A percentile compares a stretch with the other conserved stretches of the same genome.
These are phyloP conservation scores for Apium graveolens DNA, from an alignment of 129 eudicot genomes.

Conservation along the genomic window DNA sequence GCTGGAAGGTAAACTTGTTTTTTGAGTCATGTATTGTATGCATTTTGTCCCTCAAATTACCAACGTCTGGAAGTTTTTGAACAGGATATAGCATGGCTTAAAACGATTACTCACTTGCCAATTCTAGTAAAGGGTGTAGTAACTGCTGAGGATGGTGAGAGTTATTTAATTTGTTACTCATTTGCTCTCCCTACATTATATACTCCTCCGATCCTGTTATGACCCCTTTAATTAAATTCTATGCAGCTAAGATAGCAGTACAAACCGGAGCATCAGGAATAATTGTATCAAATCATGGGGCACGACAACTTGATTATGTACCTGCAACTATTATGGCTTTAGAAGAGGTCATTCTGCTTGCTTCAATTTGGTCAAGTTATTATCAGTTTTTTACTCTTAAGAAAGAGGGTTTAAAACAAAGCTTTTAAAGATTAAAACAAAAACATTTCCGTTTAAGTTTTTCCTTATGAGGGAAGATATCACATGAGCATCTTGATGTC, in stretches of 20 bases:
- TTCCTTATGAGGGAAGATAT: not conserved
- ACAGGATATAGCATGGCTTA: slow-evolving; percentile 92
- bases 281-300: slow-evolving; percentile 49
- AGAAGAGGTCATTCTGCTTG: slow-evolving; percentile 36
- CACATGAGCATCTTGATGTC: not conserved
- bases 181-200: not conserved
- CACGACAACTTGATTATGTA: slow-evolving; percentile 45
- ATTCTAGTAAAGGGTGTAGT: slow-evolving; percentile 83
- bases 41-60: not conserved
- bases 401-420: not conserved
- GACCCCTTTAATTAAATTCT: not conserved
- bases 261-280: slow-evolving; percentile 43
- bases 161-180: not conserved
- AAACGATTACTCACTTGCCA: slow-evolving; percentile 74
- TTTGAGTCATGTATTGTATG: not conserved
- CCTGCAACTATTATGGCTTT: slow-evolving; percentile 50
- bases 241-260: slow-evolving; percentile 32
- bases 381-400: not conserved
- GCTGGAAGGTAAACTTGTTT: slow-evolving; percentile 60
- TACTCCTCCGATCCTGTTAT: not conserved
- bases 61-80: not conserved
- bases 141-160: slow-evolving; percentile 89
- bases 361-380: not conserved
- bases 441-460: not conserved
- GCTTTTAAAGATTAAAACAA: not conserved